These are phyloP conservation scores for Trichoderma atrobrunneum DNA, from an alignment of 2,329 filamentous ascomycete species.

Conservation along the genomic window DNA sequence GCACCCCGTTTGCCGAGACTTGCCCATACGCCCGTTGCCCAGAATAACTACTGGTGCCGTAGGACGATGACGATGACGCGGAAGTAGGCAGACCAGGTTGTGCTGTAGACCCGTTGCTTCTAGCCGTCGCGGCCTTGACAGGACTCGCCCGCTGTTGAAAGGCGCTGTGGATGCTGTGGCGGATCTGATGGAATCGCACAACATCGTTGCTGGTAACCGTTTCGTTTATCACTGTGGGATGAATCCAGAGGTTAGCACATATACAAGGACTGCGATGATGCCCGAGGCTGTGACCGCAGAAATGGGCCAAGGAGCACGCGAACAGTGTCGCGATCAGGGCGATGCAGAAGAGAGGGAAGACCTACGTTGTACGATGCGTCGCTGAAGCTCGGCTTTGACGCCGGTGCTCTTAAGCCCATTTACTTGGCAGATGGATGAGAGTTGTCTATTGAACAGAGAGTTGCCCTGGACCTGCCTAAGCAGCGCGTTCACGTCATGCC, in stretches of 20 bases:
- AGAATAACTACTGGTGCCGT: not conserved
- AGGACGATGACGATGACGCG: conserved; percentile 15
- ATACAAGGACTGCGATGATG: not conserved
- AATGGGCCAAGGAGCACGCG: not conserved
- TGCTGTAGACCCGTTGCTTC: conserved; percentile 9
- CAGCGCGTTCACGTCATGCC: conserved; percentile 45
- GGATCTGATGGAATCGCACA: conserved; percentile 43
- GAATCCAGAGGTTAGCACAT: not conserved
- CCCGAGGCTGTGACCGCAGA: not conserved
- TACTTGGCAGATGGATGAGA: conserved; percentile 72
- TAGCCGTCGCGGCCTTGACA: conserved; percentile 23
- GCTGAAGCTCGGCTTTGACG: conserved; percentile 79
- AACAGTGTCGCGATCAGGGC: not conserved
- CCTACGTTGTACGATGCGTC: conserved; percentile 75
- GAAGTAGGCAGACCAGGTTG: conserved; percentile 19
- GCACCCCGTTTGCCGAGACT: not conserved
- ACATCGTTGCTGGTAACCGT: conserved; percentile 37
- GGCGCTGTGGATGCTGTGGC: conserved; percentile 41
- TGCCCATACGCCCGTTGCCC: not conserved
- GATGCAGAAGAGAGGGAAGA: conserved; percentile 27
- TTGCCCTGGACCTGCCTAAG: conserved; percentile 44
- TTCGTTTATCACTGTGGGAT: conserved; percentile 41
- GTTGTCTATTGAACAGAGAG: conserved; percentile 56
- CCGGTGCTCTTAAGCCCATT: conserved; percentile 77
- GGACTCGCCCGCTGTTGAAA: conserved; percentile 31